A percentile compares a stretch with the other conserved stretches of the same genome.
Evolutionary conservation across 352 stramenopile genomes (phyloP).

Genomic region (Phytopythium helicoides): DNA sequence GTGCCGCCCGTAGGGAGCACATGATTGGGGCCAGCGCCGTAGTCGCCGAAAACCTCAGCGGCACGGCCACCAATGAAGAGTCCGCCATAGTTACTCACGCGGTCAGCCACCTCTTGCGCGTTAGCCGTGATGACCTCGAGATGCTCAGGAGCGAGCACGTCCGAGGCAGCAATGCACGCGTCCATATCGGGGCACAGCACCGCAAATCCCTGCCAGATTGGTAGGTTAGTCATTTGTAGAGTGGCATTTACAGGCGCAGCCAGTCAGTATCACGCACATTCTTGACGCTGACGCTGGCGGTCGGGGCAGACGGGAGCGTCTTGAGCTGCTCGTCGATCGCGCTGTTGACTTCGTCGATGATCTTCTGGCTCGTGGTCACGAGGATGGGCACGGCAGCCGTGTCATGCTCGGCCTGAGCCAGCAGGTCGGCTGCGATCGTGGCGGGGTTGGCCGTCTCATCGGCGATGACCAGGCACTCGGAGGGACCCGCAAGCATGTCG

Average conservation of each 20-base stretch:
- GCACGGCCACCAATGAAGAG: conserved; percentile 95
- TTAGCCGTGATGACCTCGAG: conserved; percentile 92
- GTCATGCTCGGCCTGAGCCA: conserved; percentile 95
- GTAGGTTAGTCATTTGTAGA: neutral
- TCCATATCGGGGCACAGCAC: conserved; percentile 74
- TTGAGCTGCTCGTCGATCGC: conserved; percentile 74
- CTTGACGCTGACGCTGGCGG: conserved; percentile 57
- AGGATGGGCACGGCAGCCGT: conserved; percentile 96
- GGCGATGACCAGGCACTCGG: conserved; percentile 97
- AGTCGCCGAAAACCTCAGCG: conserved; percentile 97
- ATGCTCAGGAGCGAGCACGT: conserved; percentile 85
- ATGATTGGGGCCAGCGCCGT: conserved; percentile 98
- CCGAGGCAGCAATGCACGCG: conserved; percentile 78
- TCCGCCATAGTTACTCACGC: conserved; percentile 81
- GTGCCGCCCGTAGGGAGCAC: conserved; percentile 97
- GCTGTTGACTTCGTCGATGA: conserved; percentile 92
- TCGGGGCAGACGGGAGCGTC: conserved; percentile 63
- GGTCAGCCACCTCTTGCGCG: conserved; percentile 77
- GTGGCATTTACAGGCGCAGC: neutral
- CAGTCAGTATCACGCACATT: conserved; percentile 29
- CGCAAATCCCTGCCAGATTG: conserved; percentile 53
- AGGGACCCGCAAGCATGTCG: conserved; percentile 98
- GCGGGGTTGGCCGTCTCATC: conserved; percentile 84
- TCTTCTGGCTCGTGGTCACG: conserved; percentile 82
- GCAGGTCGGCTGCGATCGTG: conserved; percentile 74